Conservation (phyloP, 2,329 filamentous ascomycete genomes). For the Aureobasidium sp. region DNA sequence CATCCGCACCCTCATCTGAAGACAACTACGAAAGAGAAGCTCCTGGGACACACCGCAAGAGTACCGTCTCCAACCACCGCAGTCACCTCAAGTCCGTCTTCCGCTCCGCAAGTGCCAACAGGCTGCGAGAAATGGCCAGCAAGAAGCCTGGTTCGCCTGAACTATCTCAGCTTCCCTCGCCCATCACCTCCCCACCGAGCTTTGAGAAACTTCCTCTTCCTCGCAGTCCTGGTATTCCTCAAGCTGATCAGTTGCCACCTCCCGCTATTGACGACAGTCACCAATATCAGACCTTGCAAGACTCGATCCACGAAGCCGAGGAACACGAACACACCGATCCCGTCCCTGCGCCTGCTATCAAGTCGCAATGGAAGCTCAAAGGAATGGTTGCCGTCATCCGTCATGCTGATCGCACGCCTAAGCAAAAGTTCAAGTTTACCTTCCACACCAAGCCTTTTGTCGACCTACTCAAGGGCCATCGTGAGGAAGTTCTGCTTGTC, state of each 20-base stretch:
- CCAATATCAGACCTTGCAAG: conserved; percentile 18
- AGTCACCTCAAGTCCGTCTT: conserved; percentile 51
- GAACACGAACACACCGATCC: conserved; percentile 18
- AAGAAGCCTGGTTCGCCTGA: conserved; percentile 42
- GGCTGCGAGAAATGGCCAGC: conserved; percentile 40
- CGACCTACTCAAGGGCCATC: conserved; percentile 85
- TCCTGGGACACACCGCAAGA: conserved; percentile 27
- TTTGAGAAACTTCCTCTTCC: conserved; percentile 29
- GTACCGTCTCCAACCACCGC: conserved; percentile 31
- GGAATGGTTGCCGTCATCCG: conserved; percentile 94
- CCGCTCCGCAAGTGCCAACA: conserved; percentile 59
- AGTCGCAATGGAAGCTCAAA: conserved; percentile 96
- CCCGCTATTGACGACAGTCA: conserved; percentile 23
- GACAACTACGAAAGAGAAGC: conserved; percentile 20
- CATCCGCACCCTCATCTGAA: conserved; percentile 21
- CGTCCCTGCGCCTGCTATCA: conserved; percentile 52
- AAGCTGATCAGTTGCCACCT: conserved; percentile 25
- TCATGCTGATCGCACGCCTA: conserved; percentile 93
- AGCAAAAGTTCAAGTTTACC: conserved; percentile 99
- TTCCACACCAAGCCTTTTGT: conserved; percentile 97
- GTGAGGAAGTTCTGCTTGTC: conserved; percentile 91
- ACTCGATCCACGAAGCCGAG: conserved; percentile 13
- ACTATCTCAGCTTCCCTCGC: conserved; percentile 32
- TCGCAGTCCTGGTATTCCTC: conserved; percentile 19
- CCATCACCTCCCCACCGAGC: conserved; percentile 38